phyloP scores from a whole-genome alignment of 2,329 filamentous ascomycete genomes.

The Aspergillus viridinutans region DNA sequence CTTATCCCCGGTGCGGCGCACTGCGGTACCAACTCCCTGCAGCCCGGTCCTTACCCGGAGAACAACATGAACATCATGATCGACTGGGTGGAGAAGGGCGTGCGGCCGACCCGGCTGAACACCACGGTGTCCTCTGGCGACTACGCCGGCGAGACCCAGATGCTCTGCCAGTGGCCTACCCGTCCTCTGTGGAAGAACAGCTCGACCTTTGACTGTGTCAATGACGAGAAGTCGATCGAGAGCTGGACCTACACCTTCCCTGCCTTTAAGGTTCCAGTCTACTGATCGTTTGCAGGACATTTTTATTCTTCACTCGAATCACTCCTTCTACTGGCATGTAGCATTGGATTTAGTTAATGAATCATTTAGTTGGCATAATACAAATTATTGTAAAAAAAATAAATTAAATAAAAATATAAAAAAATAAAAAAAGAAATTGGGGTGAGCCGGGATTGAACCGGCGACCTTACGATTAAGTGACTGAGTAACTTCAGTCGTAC shows the following conservation, averaged over 20 bases:
- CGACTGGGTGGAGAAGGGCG: slow-evolving; percentile 51
- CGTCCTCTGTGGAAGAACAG: slow-evolving; percentile 29
- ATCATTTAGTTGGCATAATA: too few relatives aligned
- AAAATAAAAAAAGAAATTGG: too few relatives aligned
- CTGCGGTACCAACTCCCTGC: slow-evolving; percentile 45
- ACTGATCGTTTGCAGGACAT: slow-evolving; percentile 18
- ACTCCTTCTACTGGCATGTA: neutral
- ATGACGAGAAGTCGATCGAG: slow-evolving; percentile 37
- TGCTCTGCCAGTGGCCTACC: slow-evolving; percentile 33
- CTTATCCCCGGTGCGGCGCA: slow-evolving; percentile 53
- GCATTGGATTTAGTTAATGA: too few relatives aligned
- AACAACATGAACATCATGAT: slow-evolving; percentile 47
- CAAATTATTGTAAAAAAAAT: too few relatives aligned
- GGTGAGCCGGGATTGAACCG: too few relatives aligned
- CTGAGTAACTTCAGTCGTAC: too few relatives aligned
- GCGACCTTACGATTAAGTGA: too few relatives aligned
- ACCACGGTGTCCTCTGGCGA: slow-evolving; percentile 34
- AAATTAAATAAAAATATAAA: too few relatives aligned
- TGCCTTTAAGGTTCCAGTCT: slow-evolving; percentile 39
- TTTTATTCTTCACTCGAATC: too few relatives aligned
- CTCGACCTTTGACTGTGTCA: slow-evolving; percentile 37
- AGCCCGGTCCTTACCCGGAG: slow-evolving; percentile 45
- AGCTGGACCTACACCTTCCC: slow-evolving; percentile 39
- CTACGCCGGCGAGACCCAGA: slow-evolving; percentile 28
- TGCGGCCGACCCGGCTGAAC: slow-evolving; percentile 43